A percentile compares a stretch with the other conserved stretches of the same genome.
Evolutionary conservation across 2,329 filamentous ascomycete species (phyloP).

Genomic region (Teratosphaeria nubilosa): DNA sequence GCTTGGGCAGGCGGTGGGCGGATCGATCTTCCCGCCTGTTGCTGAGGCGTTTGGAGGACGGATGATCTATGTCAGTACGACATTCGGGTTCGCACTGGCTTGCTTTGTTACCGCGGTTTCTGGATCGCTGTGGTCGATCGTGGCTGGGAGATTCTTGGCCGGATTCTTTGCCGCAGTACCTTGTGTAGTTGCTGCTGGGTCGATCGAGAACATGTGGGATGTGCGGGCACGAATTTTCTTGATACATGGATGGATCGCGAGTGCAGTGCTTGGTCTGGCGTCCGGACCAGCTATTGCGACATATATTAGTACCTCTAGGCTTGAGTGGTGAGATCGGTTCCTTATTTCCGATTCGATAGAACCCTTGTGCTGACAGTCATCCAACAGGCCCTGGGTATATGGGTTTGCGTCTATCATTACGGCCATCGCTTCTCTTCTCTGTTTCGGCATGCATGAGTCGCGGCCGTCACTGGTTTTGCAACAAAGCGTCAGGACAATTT

Average conservation of each 20-base stretch:
- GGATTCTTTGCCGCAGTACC: conserved; percentile 1
- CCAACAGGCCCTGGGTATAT: conserved; percentile 1
- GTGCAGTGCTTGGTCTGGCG: background rate
- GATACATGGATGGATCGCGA: conserved; percentile 1
- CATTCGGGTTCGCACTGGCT: conserved; percentile 23
- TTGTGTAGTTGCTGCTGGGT: background rate
- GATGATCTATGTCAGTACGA: conserved; percentile 26
- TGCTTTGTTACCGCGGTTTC: conserved; percentile 29
- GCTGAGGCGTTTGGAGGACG: conserved; percentile 30
- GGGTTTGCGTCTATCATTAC: background rate
- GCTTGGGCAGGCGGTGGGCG: conserved; percentile 30
- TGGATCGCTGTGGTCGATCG: background rate
- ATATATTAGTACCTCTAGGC: conserved; percentile 1
- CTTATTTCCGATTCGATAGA: background rate
- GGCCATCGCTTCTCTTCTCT: conserved; percentile 22
- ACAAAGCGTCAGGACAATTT: background rate
- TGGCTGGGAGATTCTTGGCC: background rate
- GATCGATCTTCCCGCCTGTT: conserved; percentile 30
- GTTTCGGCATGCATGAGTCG: conserved; percentile 33
- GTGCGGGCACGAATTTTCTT: conserved; percentile 37
- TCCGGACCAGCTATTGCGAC: background rate
- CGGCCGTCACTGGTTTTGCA: conserved; percentile 35
- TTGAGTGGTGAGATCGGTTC: conserved; percentile 5
- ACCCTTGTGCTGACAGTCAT: background rate
- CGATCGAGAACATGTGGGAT: conserved; percentile 39